A percentile compares a stretch with the other conserved stretches of the same genome.
These are phyloP conservation scores for Ophiocordyceps camponoti-leonardi DNA, from an alignment of 2,329 filamentous ascomycete genomes.

Conservation along the genomic window DNA sequence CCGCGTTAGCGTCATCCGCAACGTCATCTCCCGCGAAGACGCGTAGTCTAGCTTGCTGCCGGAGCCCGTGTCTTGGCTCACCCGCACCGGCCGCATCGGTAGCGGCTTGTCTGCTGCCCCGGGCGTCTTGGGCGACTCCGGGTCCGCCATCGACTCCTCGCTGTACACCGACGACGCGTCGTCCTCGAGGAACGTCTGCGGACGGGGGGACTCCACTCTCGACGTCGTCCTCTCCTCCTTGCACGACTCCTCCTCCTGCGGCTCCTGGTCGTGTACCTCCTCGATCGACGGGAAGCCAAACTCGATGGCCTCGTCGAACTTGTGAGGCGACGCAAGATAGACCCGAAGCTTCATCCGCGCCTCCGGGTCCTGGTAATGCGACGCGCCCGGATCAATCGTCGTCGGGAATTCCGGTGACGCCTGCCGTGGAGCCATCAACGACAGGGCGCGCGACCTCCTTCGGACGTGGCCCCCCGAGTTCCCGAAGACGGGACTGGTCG, in stretches of 20 bases:
- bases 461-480: constrained; percentile 20
- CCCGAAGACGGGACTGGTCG: constrained; percentile 6
- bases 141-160: constrained; percentile 35
- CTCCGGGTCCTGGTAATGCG: constrained; percentile 82
- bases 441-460: constrained; percentile 37
- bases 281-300: constrained; percentile 71
- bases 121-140: constrained; percentile 42
- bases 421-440: constrained; percentile 29
- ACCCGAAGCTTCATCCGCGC: constrained; percentile 71
- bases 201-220: constrained; percentile 17
- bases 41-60: constrained; percentile 22
- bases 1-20: constrained; percentile 87
- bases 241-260: constrained; percentile 1
- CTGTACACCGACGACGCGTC: constrained; percentile 38
- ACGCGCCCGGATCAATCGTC: constrained; percentile 49
- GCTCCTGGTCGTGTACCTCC: constrained; percentile 16
- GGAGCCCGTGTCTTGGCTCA: constrained; percentile 12
- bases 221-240: constrained; percentile 8
- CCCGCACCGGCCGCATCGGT: constrained; percentile 10
- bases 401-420: constrained; percentile 13
- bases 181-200: constrained; percentile 40
- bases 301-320: constrained; percentile 88
- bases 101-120: constrained; percentile 25
- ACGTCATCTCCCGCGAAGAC: constrained; percentile 70
- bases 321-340: constrained; percentile 76